These are phyloP conservation scores for Flaveria ramosissima DNA, from an alignment of 129 eudicot species.

Conservation along the genomic window DNA sequence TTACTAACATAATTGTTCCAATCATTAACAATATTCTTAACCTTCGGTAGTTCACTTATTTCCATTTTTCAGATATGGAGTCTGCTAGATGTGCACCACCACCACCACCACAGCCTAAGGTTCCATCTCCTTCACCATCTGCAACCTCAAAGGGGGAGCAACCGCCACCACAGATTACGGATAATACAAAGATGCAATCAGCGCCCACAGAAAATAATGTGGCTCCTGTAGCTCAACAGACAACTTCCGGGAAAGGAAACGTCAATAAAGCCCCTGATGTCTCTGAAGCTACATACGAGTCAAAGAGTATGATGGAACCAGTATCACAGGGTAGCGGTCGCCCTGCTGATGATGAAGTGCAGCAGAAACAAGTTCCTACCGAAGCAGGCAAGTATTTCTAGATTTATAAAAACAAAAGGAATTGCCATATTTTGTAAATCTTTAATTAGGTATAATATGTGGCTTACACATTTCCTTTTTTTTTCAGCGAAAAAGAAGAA, in stretches of 20 bases:
- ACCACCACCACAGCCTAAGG: constrained; percentile 54
- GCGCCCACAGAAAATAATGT: constrained; percentile 41
- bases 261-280: constrained; percentile 55
- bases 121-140: constrained; percentile 75
- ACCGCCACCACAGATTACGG: constrained; percentile 45
- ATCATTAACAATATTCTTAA: constrained; percentile 3
- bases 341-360: constrained; percentile 73
- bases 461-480: constrained; percentile 11
- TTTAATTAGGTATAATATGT: neutral
- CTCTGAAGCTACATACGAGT: constrained; percentile 81
- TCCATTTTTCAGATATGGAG: constrained; percentile 74
- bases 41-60: neutral
- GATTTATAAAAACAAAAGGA: neutral
- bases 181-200: constrained; percentile 41
- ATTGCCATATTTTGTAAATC: neutral
- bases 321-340: constrained; percentile 77
- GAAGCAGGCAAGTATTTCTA: constrained; percentile 59
- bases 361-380: constrained; percentile 59
- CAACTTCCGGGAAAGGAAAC: constrained; percentile 44
- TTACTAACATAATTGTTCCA: neutral
- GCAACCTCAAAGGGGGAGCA: constrained; percentile 90
- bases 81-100: constrained; percentile 63
- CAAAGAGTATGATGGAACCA: constrained; percentile 70
- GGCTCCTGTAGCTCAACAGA: constrained; percentile 40
- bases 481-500: constrained; percentile 87